Conservation (phyloP, 768 basidiomycete species). For the Tricholoma flavovirens region DNA sequence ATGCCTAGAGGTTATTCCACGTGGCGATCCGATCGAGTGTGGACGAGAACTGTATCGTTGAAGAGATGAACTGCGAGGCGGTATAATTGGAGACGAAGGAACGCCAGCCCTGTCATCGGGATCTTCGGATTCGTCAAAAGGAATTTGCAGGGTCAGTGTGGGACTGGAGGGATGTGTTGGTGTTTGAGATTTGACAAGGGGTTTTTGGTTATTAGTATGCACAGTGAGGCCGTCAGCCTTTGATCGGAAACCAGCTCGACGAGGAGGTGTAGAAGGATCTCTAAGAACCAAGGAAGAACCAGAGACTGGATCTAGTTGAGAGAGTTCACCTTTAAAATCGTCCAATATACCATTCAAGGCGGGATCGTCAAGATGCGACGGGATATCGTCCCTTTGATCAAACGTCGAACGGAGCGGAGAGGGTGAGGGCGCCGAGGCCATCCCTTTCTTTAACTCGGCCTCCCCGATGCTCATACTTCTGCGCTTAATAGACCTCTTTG, state of each 20-base stretch:
- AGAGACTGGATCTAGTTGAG: constrained; percentile 53
- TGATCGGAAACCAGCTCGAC: constrained; percentile 33
- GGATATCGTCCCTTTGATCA: constrained; percentile 13
- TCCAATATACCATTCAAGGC: constrained; percentile 58
- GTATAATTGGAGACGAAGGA: constrained; percentile 31
- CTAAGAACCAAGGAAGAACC: constrained; percentile 50
- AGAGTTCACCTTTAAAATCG: constrained; percentile 70
- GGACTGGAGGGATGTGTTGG: constrained; percentile 18
- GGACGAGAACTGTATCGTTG: constrained; percentile 26
- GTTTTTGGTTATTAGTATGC: constrained; percentile 18
- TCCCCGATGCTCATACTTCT: constrained; percentile 73
- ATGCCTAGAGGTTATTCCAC: constrained; percentile 29
- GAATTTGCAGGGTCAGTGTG: constrained; percentile 25
- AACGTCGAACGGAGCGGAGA: constrained; percentile 31
- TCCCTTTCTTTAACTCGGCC: constrained; percentile 46
- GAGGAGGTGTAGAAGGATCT: constrained; percentile 57
- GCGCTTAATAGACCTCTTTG: constrained; percentile 38
- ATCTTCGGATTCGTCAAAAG: constrained; percentile 19
- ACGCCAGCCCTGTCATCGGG: constrained; percentile 15
- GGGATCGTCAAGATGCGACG: constrained; percentile 28
- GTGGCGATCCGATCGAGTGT: constrained; percentile 25
- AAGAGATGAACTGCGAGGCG: constrained; percentile 48
- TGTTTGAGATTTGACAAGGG: constrained; percentile 15
- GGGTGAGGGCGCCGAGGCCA: constrained; percentile 29
- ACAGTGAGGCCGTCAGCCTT: constrained; percentile 28